Conservation (phyloP, 164 flowering plant species). For the Dillenia turbinata region DNA sequence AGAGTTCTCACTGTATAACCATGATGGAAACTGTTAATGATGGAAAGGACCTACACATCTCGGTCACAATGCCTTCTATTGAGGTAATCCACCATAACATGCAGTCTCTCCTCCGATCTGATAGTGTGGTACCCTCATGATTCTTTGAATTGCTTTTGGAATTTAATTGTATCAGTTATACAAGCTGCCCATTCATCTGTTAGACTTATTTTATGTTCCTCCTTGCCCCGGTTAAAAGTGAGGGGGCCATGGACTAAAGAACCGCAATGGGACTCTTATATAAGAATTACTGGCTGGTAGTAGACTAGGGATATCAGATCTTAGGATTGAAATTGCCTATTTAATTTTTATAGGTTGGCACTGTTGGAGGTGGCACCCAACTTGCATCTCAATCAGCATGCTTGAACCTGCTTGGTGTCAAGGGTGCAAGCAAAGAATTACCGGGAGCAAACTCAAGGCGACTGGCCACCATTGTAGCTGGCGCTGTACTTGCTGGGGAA, state of each 20-base stretch:
- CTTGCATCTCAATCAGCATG: conserved; percentile 79
- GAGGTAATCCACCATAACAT: conserved; percentile 24
- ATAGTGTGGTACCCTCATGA: too few species aligned
- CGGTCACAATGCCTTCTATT: conserved; percentile 55
- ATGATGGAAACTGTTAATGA: conserved; percentile 61
- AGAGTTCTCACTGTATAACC: conserved; percentile 56
- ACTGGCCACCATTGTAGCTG: conserved; percentile 62
- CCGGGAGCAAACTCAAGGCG: conserved; percentile 59
- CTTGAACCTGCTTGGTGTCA: conserved; percentile 61
- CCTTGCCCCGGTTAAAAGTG: too few species aligned
- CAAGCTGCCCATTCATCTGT: too few species aligned
- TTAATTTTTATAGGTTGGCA: conserved; percentile 44
- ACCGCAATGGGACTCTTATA: too few species aligned
- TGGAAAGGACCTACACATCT: conserved; percentile 52
- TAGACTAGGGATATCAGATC: too few species aligned
- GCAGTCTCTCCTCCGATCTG: too few species aligned
- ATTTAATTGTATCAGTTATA: too few species aligned
- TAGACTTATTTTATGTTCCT: too few species aligned
- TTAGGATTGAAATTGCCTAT: too few species aligned
- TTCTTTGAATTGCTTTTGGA: too few species aligned
- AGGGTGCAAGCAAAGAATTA: conserved; percentile 53
- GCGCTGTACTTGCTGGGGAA: conserved; percentile 71
- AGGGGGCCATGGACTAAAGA: too few species aligned
- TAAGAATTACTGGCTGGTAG: too few species aligned
- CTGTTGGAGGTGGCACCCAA: conserved; percentile 75